Percentiles rank a stretch among this genome's conserved stretches.
Conservation (phyloP, 768 basidiomycete genomes). For the Lactarius quietus region DNA sequence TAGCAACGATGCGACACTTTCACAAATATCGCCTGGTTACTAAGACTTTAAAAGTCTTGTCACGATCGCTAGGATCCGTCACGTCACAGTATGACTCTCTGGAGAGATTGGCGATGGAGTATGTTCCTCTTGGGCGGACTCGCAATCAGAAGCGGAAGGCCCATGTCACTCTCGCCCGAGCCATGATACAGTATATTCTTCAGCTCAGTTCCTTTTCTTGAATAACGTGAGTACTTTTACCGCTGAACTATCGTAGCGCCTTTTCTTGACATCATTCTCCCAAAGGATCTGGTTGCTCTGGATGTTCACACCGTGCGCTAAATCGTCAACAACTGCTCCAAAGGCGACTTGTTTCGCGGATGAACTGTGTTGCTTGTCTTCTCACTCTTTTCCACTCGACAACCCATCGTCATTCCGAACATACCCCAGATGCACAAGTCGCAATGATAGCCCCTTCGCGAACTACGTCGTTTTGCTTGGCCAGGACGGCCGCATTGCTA, state of each 20-base stretch:
- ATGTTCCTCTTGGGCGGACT: too few species aligned
- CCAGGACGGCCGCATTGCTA: conserved; percentile 48
- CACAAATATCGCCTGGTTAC: too few species aligned
- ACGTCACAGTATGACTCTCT: too few species aligned
- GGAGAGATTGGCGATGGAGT: too few species aligned
- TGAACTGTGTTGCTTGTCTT: conserved; percentile 55
- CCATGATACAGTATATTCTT: conserved; percentile 57
- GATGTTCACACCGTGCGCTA: conserved; percentile 52
- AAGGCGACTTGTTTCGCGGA: conserved; percentile 44
- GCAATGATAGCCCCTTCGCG: conserved; percentile 50
- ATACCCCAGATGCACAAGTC: conserved; percentile 48
- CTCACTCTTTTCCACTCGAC: conserved; percentile 20
- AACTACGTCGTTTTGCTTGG: conserved; percentile 54
- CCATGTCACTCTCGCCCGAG: conserved; percentile 54
- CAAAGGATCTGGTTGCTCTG: conserved; percentile 44
- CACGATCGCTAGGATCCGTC: too few species aligned
- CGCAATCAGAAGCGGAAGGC: too few species aligned
- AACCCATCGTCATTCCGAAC: neutral
- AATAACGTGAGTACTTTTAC: conserved; percentile 52
- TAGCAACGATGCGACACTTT: too few species aligned
- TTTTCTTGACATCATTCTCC: neutral
- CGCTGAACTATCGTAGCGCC: too few species aligned
- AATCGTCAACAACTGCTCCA: conserved; percentile 50
- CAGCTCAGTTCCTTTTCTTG: conserved; percentile 57
- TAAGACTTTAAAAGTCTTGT: too few species aligned